Base-by-base conservation (phyloP, 805 yeast species). In the Candida sithepensis region DNA sequence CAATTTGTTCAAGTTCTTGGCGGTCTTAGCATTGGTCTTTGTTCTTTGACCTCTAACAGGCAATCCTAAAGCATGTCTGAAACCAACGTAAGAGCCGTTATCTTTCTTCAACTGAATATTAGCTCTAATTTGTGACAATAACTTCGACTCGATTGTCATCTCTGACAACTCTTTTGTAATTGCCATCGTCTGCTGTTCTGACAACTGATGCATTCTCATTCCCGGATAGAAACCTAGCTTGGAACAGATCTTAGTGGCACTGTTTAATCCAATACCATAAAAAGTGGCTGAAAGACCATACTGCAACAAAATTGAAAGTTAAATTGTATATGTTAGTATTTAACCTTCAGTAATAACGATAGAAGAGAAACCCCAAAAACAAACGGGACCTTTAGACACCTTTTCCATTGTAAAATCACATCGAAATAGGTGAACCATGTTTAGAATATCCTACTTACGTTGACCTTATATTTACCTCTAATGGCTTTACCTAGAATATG, bases 11-110 rank as follows among this genome's bases (percentile, higher is more conserved):
- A 92, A 78, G 67, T 81, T 83, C 71, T 82, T 83, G 19, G 98
- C 99, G 22, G 96, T 92, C 63, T 77, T 75, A 30, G 96, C 96
- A 64, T 94, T 94, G 53, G 85, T 88, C 72, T 88, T 82, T 16
- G 99, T 94, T 52, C 85, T 78, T 74, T 94, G 98, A 59, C 99
- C 99, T 65, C 78, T 78, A 22, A 84, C 92, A 18, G 95, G 94
- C 30, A 79, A 65, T 47, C 95, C 92, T 67, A 82, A 72, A 39
- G 90, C 85, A 65, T 94, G 98, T 70, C 98, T 83, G 63, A 84
- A 68, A 71, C 99, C 99, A 47, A 81, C 83, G 64, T 87, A 88
- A 18, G 91, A 81, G 23, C 96, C 96, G 44, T 86, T 91, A 47
- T 75, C 71, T 65, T 85, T 81, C 78, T 89, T 90, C 59, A 85